Conservation (phyloP, 768 basidiomycete species). For the Neoboletus subvelutipes region DNA sequence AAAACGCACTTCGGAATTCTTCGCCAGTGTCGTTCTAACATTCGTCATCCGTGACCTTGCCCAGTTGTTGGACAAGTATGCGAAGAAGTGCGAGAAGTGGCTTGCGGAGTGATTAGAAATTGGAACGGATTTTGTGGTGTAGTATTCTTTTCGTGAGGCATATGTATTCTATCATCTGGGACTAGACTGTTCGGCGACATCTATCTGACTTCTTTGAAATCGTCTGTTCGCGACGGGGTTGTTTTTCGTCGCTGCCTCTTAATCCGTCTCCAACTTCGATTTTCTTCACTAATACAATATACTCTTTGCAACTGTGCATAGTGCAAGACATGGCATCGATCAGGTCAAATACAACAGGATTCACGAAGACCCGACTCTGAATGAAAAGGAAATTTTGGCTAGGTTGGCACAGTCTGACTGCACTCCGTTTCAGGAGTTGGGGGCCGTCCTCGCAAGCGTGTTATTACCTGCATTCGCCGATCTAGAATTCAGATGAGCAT, state of each 20-base stretch:
- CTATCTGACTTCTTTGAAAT: slow-evolving; percentile 24
- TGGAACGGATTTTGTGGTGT: slow-evolving; percentile 26
- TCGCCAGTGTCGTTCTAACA: slow-evolving; percentile 82
- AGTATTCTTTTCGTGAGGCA: slow-evolving; percentile 26
- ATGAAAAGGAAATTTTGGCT: background rate
- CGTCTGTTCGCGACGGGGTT: slow-evolving; percentile 12
- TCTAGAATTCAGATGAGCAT: slow-evolving; percentile 37
- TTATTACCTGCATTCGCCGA: slow-evolving; percentile 60
- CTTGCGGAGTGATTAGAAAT: slow-evolving; percentile 62
- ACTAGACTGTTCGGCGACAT: slow-evolving; percentile 33
- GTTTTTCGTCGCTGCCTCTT: slow-evolving; percentile 10
- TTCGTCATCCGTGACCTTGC: slow-evolving; percentile 89
- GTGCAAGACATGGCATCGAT: slow-evolving; percentile 10
- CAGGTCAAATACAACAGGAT: slow-evolving; percentile 2
- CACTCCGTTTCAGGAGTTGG: slow-evolving; percentile 54
- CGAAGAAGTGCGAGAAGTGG: slow-evolving; percentile 93
- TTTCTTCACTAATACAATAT: slow-evolving; percentile 25
- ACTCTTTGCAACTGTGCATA: slow-evolving; percentile 24
- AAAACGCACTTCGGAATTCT: slow-evolving; percentile 86
- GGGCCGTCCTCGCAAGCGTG: slow-evolving; percentile 52
- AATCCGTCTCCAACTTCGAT: slow-evolving; percentile 16
- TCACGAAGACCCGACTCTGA: background rate
- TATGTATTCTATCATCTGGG: slow-evolving; percentile 37
- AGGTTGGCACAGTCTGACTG: slow-evolving; percentile 11
- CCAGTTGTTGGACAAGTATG: slow-evolving; percentile 87